phyloP scores from a whole-genome alignment of 257 asterid species.

The Mentha longifolia region DNA sequence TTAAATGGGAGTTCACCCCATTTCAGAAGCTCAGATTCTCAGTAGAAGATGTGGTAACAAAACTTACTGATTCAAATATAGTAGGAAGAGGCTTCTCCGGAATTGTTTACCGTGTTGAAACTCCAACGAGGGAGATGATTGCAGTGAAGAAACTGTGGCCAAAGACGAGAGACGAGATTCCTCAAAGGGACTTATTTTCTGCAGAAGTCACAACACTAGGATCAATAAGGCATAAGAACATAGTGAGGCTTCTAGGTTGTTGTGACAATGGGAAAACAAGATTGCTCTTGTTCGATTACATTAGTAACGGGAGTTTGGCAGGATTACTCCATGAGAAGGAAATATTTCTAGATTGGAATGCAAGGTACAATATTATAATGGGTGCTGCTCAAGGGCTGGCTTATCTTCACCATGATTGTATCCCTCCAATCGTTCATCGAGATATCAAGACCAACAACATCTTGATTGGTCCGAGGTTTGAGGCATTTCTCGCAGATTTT shows the following conservation, averaged over 20 bases:
- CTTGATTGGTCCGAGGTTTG: slow-evolving; percentile 63
- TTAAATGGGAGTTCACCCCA: slow-evolving; percentile 66
- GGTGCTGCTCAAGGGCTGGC: slow-evolving; percentile 79
- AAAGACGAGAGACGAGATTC: slow-evolving; percentile 52
- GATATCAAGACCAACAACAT: slow-evolving; percentile 78
- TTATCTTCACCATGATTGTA: slow-evolving; percentile 80
- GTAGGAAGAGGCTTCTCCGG: slow-evolving; percentile 78
- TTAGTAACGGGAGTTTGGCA: slow-evolving; percentile 71
- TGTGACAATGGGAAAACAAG: slow-evolving; percentile 74
- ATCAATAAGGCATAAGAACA: slow-evolving; percentile 71
- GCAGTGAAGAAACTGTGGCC: slow-evolving; percentile 76
- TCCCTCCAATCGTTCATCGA: slow-evolving; percentile 73
- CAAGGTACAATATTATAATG: slow-evolving; percentile 64
- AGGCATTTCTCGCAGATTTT: slow-evolving; percentile 78
- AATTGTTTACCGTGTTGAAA: slow-evolving; percentile 67
- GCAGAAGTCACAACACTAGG: slow-evolving; percentile 72
- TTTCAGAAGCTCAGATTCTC: slow-evolving; percentile 72
- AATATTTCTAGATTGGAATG: slow-evolving; percentile 61
- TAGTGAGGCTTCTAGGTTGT: slow-evolving; percentile 74
- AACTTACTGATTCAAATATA: slow-evolving; percentile 64
- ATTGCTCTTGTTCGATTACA: slow-evolving; percentile 68
- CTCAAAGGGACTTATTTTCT: slow-evolving; percentile 65
- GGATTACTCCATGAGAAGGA: slow-evolving; percentile 62
- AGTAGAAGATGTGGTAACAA: slow-evolving; percentile 55
- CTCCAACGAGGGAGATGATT: slow-evolving; percentile 49